Conservation (phyloP, 2,329 filamentous ascomycete species). For the Orbilia ellipsospora region DNA sequence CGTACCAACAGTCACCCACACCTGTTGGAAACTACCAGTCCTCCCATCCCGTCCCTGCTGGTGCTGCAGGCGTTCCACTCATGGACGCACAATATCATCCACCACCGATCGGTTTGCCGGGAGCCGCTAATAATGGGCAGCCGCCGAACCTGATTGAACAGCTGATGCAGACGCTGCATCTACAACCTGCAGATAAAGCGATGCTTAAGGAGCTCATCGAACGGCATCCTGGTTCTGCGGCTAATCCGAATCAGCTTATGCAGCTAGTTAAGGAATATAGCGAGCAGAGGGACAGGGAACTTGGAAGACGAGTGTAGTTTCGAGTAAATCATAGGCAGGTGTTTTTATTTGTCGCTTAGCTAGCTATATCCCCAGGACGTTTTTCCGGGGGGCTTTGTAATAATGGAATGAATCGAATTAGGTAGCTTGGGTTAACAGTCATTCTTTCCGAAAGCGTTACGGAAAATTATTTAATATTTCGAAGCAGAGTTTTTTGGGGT, state of each 20-base stretch:
- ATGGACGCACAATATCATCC: slow-evolving; percentile 31
- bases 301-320: slow-evolving; percentile 1
- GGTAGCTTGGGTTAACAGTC: no score
- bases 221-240: slow-evolving; percentile 34
- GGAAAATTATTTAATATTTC: no score
- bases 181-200: slow-evolving; percentile 41
- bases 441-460: no score
- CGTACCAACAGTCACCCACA: slow-evolving; percentile 41
- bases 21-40: slow-evolving; percentile 16
- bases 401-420: no score
- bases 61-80: background rate
- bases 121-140: slow-evolving; percentile 14
- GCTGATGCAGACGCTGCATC: slow-evolving; percentile 22
- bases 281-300: background rate
- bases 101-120: slow-evolving; percentile 19
- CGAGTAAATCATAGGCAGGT: background rate
- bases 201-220: slow-evolving; percentile 46
- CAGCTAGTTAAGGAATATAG: slow-evolving; percentile 40
- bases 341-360: no score
- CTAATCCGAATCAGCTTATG: slow-evolving; percentile 41
- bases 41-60: background rate
- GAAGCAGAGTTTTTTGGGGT: no score
- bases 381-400: no score
- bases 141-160: slow-evolving; percentile 24
- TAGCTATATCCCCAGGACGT: no score